Evolutionary conservation across 2,329 filamentous ascomycete genomes (phyloP), one percentile per base, ranked within the genome.

Genomic region (Tolypocladium endophyticum): DNA sequence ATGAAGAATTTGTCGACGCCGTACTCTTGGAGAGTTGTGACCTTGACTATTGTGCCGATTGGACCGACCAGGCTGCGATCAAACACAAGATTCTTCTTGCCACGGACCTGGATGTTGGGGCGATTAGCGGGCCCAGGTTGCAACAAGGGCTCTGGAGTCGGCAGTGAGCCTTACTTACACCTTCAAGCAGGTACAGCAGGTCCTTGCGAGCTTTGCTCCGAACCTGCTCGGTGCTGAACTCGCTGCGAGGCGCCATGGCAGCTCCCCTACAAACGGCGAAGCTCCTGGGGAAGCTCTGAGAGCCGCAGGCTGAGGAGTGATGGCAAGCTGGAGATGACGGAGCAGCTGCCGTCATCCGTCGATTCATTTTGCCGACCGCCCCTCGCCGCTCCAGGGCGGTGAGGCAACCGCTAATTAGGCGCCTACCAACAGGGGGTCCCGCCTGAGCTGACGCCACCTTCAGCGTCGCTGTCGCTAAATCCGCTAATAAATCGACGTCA

Each of bases 1-100:
- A 97, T 88, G 79, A 97, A 99, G 66, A 97, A 90, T 74, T 96
- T 96, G 74, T 97, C 92, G 66, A 99, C 92, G 36, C 95, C 95
- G 77, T 97, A 97, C 70, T 99, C 94, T 71, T 97, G 91, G 20
- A 97, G 82, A 12, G 90, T 93, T 28, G 93, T 93, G 70, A 97
- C 96, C 73, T 97, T 97, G 76, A 96, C 91, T 66, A 99, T 88
- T 61, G 93, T 82, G 61, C 92, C 91, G 66, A 99, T 83, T 36
- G 92, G 90, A 30, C 93, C 94, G 66, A 93, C 92, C 67, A 99
- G 82, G 68, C 87, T 87, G 74, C 89, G 90, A 73, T 97, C 93
- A 70, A 99, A 88, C 58, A 99, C 89, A 62, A 99, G 81, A 70
- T 97, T 97, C 82, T 99, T 99, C 84, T 97, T 99, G 67, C 95